Conservation (phyloP, 2,329 filamentous ascomycete species). For the Phaeosphaeriaceae sp. region DNA sequence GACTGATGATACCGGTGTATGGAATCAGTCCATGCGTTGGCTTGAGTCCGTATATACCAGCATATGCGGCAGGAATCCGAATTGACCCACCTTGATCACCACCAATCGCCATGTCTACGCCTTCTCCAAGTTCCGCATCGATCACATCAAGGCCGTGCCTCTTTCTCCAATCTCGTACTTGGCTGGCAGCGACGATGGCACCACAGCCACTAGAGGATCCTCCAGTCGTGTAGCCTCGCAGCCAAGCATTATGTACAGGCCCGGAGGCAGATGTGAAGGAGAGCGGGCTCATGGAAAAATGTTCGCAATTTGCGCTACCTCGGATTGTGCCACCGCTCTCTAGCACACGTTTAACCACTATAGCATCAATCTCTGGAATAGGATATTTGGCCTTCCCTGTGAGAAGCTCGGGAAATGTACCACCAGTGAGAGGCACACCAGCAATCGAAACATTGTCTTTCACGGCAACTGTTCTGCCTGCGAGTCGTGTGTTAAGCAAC, state of each 20-base stretch:
- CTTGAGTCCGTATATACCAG: slow-evolving; percentile 48
- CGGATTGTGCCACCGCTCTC: slow-evolving; percentile 52
- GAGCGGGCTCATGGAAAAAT: slow-evolving; percentile 53
- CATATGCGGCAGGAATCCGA: slow-evolving; percentile 39
- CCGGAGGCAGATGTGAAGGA: slow-evolving; percentile 56
- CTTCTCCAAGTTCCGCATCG: slow-evolving; percentile 33
- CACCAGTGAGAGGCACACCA: slow-evolving; percentile 54
- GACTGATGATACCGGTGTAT: slow-evolving; percentile 52
- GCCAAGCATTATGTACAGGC: slow-evolving; percentile 51
- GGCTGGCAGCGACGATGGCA: slow-evolving; percentile 39
- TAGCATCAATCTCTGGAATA: slow-evolving; percentile 53
- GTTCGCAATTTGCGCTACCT: slow-evolving; percentile 58
- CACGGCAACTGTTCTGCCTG: slow-evolving; percentile 47
- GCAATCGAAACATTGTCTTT: slow-evolving; percentile 59
- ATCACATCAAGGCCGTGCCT: slow-evolving; percentile 20
- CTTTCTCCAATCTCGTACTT: slow-evolving; percentile 32
- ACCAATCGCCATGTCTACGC: slow-evolving; percentile 47
- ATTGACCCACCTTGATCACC: slow-evolving; percentile 47
- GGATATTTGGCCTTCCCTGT: slow-evolving; percentile 45
- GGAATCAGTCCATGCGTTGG: slow-evolving; percentile 56
- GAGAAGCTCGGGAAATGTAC: slow-evolving; percentile 49
- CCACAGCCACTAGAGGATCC: slow-evolving; percentile 45
- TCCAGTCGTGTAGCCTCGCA: slow-evolving; percentile 45
- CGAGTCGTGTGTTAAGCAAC: slow-evolving; percentile 19
- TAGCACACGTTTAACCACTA: slow-evolving; percentile 53